Conservation (phyloP, 78 protist species). For the Anaeramoeba flamelloides region DNA sequence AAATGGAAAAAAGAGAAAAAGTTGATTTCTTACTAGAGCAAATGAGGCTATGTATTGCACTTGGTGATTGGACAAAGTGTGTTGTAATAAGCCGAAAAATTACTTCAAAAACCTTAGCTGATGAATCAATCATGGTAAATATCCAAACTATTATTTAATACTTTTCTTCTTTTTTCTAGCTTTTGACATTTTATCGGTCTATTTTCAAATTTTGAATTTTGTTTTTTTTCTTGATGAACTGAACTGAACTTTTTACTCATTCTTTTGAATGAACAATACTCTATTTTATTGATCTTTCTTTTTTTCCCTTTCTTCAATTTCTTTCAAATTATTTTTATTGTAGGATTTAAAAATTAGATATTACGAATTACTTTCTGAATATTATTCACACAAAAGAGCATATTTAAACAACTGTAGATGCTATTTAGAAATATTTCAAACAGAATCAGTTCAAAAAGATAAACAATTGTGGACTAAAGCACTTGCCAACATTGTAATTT, state of each 20-base stretch:
- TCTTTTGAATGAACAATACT: too few species aligned
- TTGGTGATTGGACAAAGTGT: constrained; percentile 39
- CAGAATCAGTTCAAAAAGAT: constrained; percentile 31
- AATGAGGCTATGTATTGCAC: constrained; percentile 45
- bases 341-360: constrained; percentile 20
- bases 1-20: constrained; percentile 57
- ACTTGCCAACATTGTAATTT: constrained; percentile 24
- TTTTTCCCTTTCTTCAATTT: too few species aligned
- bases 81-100: constrained; percentile 38
- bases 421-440: constrained; percentile 43
- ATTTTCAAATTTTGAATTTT: too few species aligned
- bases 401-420: constrained; percentile 43
- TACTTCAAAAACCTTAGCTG: constrained; percentile 7
- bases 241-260: too few species aligned
- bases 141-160: constrained; percentile 8
- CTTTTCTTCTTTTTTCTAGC: too few species aligned
- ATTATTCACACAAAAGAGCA: neutral
- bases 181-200: too few species aligned
- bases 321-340: too few species aligned
- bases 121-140: neutral
- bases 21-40: constrained; percentile 46
- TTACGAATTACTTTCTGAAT: constrained; percentile 3
- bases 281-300: too few species aligned
- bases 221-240: too few species aligned
- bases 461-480: constrained; percentile 7